phyloP scores from a whole-genome alignment of 2,329 filamentous ascomycete species.

The Rhexocercosporidium sp. region DNA sequence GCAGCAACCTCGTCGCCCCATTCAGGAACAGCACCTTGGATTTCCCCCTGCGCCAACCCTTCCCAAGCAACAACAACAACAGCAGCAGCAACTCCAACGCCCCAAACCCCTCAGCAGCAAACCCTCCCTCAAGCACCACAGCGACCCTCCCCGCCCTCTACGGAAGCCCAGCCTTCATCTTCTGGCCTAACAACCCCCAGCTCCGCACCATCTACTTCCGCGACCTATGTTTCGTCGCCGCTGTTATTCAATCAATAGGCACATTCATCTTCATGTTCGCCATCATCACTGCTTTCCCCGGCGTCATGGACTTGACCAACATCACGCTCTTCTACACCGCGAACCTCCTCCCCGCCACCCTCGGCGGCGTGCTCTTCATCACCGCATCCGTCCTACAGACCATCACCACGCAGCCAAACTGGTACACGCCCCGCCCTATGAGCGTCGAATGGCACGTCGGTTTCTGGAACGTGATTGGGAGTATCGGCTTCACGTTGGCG shows the following conservation, averaged over 20 bases:
- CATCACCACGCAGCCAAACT: slow-evolving; percentile 24
- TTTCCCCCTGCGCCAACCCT: neutral
- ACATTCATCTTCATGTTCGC: slow-evolving; percentile 30
- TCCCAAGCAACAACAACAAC: slow-evolving; percentile 16
- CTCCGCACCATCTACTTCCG: slow-evolving; percentile 19
- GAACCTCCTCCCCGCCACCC: slow-evolving; percentile 32
- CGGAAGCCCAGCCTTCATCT: slow-evolving; percentile 28
- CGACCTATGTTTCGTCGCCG: slow-evolving; percentile 24
- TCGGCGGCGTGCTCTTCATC: slow-evolving; percentile 33
- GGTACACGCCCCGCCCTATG: slow-evolving; percentile 22
- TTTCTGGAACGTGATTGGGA: slow-evolving; percentile 28
- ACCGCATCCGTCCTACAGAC: slow-evolving; percentile 23
- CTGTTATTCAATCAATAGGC: slow-evolving; percentile 28
- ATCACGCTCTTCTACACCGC: slow-evolving; percentile 8
- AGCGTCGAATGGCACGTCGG: slow-evolving; percentile 29
- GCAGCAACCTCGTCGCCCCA: neutral
- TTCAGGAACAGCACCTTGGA: slow-evolving; percentile 4
- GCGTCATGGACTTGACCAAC: slow-evolving; percentile 28
- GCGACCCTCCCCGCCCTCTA: slow-evolving; percentile 20
- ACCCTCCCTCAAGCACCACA: neutral
- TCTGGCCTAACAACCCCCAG: slow-evolving; percentile 23
- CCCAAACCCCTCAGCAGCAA: slow-evolving; percentile 8
- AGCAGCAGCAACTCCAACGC: slow-evolving; percentile 18
- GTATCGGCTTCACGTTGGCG: slow-evolving; percentile 31
- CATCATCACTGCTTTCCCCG: slow-evolving; percentile 29